Base-by-base conservation (phyloP, 805 yeast species). In the Blastobotrys parvus region DNA sequence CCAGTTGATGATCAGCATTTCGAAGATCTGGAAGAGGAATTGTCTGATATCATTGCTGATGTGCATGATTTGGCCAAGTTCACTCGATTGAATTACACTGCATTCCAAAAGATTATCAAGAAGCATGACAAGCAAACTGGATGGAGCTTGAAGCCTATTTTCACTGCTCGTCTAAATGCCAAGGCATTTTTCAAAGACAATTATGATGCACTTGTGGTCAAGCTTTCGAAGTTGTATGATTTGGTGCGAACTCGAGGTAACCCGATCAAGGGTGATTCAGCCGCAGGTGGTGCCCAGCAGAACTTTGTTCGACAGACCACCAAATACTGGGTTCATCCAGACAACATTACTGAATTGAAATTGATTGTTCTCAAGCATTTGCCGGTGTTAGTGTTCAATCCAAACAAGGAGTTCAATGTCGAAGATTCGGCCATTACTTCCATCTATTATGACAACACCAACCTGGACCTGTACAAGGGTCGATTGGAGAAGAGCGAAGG, bases 241-340 rank as follows among this genome's bases (percentile, higher is more conserved):
- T 67, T 90, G 48, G 97, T 92, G 22, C 78, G 97, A 62, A 92
- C 97, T 1, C 77, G 95, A 54, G 98, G 98, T 55, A 84, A 87
- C 59, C 97, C 98, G 11, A 85, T 87, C 32, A 75, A 78, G 57
- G 97, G 97, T 50, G 98, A 92, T 65, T 80, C 95, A 3, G 62
- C 97, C 3, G 97, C 98, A n/a, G 98, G 98, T 58, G 98, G 98
- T 35, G 74, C 82, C 35, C 97, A 89, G 71, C 98, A 92, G 64
- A 92, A 92, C 68, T 92, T 92, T 58, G 97, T 92, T 37, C 82
- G 98, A 65, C 98, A 92, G 67, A 92, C 98, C 17, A 92, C 98
- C 5, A 92, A 92, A 61, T 92, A 92, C 67, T 92, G 99, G 99
- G 97, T 92, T 25, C 98, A 92, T 59, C 96, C 97, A 2, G 97